Percentiles rank a stretch among this genome's conserved stretches.
phyloP scores from a whole-genome alignment of 805 yeast species.

The Maudiozyma turicensis region DNA sequence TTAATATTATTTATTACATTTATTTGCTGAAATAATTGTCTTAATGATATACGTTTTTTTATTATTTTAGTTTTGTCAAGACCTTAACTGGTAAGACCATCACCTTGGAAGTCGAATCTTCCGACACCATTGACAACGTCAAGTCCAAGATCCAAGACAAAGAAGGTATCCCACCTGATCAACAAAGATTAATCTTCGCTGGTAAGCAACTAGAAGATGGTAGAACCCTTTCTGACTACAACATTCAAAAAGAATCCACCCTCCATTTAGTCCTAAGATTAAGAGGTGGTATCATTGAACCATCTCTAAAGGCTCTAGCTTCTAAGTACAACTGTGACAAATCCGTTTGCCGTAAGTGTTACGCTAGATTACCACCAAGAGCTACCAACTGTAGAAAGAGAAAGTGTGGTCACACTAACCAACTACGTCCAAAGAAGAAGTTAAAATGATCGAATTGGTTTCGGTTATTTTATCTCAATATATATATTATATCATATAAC shows the following conservation, averaged over 20 bases:
- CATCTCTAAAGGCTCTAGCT: constrained; percentile 97
- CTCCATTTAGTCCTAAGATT: constrained; percentile 91
- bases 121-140: constrained; percentile 98
- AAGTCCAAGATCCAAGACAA: constrained; percentile 98
- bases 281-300: constrained; percentile 99
- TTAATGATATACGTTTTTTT: background rate
- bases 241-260: constrained; percentile 99
- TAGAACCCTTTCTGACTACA: constrained; percentile 97
- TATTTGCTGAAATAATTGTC: background rate
- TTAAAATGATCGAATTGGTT: constrained; percentile 55
- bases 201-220: constrained; percentile 99
- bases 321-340: constrained; percentile 99
- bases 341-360: constrained; percentile 98
- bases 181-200: constrained; percentile 98
- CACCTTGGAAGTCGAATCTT: constrained; percentile 97
- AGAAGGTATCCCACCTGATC: constrained; percentile 99
- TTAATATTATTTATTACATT: background rate
- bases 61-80: constrained; percentile 52
- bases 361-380: constrained; percentile 99
- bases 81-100: constrained; percentile 88
- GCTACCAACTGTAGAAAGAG: constrained; percentile 99
- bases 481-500: constrained; percentile 1
- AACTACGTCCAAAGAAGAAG: constrained; percentile 99
- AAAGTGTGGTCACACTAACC: constrained; percentile 99
- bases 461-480: background rate